Evolutionary conservation across 202 grass and related monocot genomes (phyloP), one percentile per base, ranked within the genome.

Genomic region (Bolboschoenoplectus hybrid): DNA sequence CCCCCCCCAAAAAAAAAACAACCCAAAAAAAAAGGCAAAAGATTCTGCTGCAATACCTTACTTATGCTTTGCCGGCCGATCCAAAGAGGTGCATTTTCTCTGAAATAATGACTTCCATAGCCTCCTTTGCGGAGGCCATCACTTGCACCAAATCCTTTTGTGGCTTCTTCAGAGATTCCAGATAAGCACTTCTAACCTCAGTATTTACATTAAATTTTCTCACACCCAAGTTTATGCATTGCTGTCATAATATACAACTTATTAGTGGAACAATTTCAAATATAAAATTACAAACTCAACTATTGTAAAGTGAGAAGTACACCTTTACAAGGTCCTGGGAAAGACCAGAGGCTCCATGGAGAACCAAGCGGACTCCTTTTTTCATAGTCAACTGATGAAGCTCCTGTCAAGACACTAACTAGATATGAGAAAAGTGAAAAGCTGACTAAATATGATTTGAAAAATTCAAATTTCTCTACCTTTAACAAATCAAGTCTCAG

Each of bases 171-270:
- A 98, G 89, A 34, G 93, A 92, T 63, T 95, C 90, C 82, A 98
- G 12, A 82, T 95, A 98, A 53, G 90, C 92, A 86, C 87, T 95
- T 80, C 96, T 86, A 36, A 98, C 89, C 86, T 98, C 96, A 8
- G 93, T 98, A 73, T 98, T 98, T 86, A 98, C 96, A 71, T 98
- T 98, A 84, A 98, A 95, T 85, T 98, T 98, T 68, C 96, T 91
- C 67, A 95, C 93, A 14, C 96, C 96, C 61, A 95, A 88, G 60
- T 87, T 85, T 91, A 94, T 94, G 89, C 96, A 98, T 56, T 94
- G 91, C 96, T 98, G 90, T 53, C 70, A 82, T 12, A 36, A 69
- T 77, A 53, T 11, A 63, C 14, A 64, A 74, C 44, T 34, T 62
- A 67, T 38, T 72, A 13, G 40, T 83, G 49, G 58, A 83, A 82